Base-by-base conservation (phyloP, 225 moss, liverwort and hornwort genomes). In the Anthoceros angustus region DNA sequence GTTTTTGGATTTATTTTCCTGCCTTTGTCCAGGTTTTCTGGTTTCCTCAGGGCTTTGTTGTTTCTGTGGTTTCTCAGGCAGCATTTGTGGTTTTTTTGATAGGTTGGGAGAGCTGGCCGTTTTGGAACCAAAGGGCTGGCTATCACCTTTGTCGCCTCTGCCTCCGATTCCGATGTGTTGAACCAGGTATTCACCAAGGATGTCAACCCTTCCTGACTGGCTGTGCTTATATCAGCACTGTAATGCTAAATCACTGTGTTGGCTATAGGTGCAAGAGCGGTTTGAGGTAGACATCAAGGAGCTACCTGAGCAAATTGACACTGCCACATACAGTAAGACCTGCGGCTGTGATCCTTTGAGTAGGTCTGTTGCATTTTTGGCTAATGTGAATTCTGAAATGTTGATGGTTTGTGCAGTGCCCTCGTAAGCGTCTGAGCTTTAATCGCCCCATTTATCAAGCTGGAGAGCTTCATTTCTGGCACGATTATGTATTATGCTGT, bases 241-340 rank as follows among this genome's bases (percentile, higher is more conserved):
- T 3, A 23, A 14, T 42, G 4, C 14, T 12, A 32, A 66, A 39
- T 12, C 25, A 6, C n/a, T 25, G 10, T 40, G 4, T 8, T 41
- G 16, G 9, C 12, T 45, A 15, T 25, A 80, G 79, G 77, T 80
- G 16, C 80, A 80, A 62, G 80, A 80, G 50, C 74, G 77, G 12
- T 80, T 80, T 64, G 77, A 80, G 64, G 80, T 80, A 42, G 80
- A 80, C 43, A 77, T 77, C 5, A 77, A 80, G 70, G 77, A 80
- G 64, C 40, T 74, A 7, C 80, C 77, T 9, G 77, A 80, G 46
- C 80, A 77, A 63, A 80, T 80, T n/a, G 80, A 80, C 39, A 80
- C 80, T 0, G 74, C 80, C 18, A 80, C 77, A 24, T 80, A 80
- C 42, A 80, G 79, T 79, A 43, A 73, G 75, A 70, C 5, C 65